Evolutionary conservation across 2,329 filamentous ascomycete species (phyloP).

Genomic region (Pochonia chlamydosporia): DNA sequence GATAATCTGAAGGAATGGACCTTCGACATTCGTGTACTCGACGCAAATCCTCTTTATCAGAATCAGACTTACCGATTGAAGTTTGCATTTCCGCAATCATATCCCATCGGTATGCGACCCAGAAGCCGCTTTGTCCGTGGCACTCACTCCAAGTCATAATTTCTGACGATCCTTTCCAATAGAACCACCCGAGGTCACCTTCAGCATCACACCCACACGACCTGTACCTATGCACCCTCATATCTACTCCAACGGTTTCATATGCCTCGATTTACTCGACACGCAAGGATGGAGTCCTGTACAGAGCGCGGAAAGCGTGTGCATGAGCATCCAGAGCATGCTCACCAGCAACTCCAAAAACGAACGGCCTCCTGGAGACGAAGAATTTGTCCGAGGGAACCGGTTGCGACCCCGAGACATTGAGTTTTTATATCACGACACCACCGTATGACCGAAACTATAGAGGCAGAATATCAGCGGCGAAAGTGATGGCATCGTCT

Average conservation of each 20-base stretch:
- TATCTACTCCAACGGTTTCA: conserved; percentile 97
- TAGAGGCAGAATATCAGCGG: background rate
- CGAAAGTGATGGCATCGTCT: background rate
- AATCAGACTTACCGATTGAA: conserved; percentile 77
- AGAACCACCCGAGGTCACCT: conserved; percentile 95
- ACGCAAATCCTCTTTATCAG: conserved; percentile 82
- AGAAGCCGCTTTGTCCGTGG: background rate
- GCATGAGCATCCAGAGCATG: conserved; percentile 98
- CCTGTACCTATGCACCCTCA: conserved; percentile 92
- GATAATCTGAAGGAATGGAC: conserved; percentile 72
- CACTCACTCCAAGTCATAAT: background rate
- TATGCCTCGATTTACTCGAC: conserved; percentile 90
- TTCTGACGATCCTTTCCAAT: conserved; percentile 3
- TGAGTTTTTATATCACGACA: conserved; percentile 90
- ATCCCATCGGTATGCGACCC: conserved; percentile 74
- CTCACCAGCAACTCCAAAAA: conserved; percentile 89
- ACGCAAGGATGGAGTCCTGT: conserved; percentile 90
- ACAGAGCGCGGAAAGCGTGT: conserved; percentile 93
- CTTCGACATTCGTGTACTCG: conserved; percentile 86
- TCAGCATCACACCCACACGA: conserved; percentile 59
- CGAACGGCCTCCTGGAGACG: conserved; percentile 84
- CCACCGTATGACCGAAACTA: conserved; percentile 53
- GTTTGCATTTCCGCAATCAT: conserved; percentile 76
- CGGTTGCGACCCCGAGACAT: conserved; percentile 79
- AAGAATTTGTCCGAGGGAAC: conserved; percentile 80